These are phyloP conservation scores for Scytalidium sp. DNA, from an alignment of 2,329 filamentous ascomycete species.

Conservation along the genomic window DNA sequence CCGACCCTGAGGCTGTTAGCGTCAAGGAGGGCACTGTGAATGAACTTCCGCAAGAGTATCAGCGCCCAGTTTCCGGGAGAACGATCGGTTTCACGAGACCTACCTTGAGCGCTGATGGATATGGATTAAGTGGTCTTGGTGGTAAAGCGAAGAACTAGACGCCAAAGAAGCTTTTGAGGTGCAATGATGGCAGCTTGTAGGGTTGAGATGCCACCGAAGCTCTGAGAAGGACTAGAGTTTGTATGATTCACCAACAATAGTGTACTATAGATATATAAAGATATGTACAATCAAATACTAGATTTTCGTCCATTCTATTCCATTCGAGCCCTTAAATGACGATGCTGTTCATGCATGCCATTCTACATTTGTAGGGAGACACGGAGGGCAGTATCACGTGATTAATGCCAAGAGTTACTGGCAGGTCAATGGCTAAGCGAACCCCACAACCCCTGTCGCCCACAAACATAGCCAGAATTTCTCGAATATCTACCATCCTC, in stretches of 20 bases:
- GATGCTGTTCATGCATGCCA: too few species aligned
- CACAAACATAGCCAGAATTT: neutral
- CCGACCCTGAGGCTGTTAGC: slow-evolving; percentile 22
- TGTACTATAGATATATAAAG: neutral
- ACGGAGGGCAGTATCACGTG: neutral
- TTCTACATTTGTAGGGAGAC: neutral
- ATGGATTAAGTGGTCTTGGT: slow-evolving; percentile 1
- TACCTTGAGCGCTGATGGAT: slow-evolving; percentile 1
- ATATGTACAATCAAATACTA: neutral
- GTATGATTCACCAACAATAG: neutral
- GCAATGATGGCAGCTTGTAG: slow-evolving; percentile 64
- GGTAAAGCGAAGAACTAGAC: neutral
- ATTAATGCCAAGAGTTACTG: neutral
- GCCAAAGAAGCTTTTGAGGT: slow-evolving; percentile 61
- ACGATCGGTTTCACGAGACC: slow-evolving; percentile 1
- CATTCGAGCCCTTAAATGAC: too few species aligned
- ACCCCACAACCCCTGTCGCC: neutral
- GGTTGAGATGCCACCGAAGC: too few species aligned
- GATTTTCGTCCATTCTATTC: too few species aligned
- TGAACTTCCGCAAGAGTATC: slow-evolving; percentile 5
- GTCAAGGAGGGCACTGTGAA: slow-evolving; percentile 21
- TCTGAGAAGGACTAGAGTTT: neutral
- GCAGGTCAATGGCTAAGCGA: neutral
- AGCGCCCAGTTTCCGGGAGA: neutral
- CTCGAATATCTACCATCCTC: neutral